Conservation (phyloP, 371 early-diverging fungal genomes). For the Mucor circinelloides region DNA sequence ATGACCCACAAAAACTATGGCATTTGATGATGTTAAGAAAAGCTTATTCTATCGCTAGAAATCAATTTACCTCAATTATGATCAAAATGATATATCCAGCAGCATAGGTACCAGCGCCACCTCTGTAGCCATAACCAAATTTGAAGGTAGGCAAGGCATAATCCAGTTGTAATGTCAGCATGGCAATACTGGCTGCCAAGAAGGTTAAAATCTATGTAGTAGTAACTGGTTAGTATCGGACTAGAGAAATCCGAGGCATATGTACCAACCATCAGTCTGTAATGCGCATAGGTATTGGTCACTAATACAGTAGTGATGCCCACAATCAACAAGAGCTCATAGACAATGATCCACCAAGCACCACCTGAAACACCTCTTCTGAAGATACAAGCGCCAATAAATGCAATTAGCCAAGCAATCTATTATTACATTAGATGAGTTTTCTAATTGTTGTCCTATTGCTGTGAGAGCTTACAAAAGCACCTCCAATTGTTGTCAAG, state of each 20-base stretch:
- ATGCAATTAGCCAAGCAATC: constrained; percentile 44
- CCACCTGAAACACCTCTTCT: constrained; percentile 21
- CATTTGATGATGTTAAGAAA: background rate
- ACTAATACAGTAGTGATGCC: constrained; percentile 23
- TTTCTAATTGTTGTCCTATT: background rate
- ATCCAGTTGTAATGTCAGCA: constrained; percentile 37
- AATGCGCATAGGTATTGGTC: constrained; percentile 33
- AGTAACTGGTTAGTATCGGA: background rate
- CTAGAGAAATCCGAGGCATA: background rate
- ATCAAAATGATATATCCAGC: constrained; percentile 48
- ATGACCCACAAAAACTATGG: constrained; percentile 48
- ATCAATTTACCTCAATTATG: constrained; percentile 38
- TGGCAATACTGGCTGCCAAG: constrained; percentile 41
- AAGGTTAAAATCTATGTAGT: constrained; percentile 40
- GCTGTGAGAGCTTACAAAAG: constrained; percentile 17
- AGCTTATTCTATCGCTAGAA: background rate
- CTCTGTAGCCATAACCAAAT: constrained; percentile 3
- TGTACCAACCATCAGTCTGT: constrained; percentile 40
- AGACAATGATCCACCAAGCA: constrained; percentile 50
- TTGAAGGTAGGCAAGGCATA: constrained; percentile 11
- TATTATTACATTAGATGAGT: background rate
- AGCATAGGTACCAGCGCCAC: constrained; percentile 31
- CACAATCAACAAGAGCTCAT: constrained; percentile 37
- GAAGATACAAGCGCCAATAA: constrained; percentile 41
- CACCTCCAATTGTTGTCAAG: constrained; percentile 28